A percentile compares a stretch with the other conserved stretches of the same genome.
These are phyloP conservation scores for Purpureocillium lavendulum DNA, from an alignment of 2,329 filamentous ascomycete species.

Conservation along the genomic window DNA sequence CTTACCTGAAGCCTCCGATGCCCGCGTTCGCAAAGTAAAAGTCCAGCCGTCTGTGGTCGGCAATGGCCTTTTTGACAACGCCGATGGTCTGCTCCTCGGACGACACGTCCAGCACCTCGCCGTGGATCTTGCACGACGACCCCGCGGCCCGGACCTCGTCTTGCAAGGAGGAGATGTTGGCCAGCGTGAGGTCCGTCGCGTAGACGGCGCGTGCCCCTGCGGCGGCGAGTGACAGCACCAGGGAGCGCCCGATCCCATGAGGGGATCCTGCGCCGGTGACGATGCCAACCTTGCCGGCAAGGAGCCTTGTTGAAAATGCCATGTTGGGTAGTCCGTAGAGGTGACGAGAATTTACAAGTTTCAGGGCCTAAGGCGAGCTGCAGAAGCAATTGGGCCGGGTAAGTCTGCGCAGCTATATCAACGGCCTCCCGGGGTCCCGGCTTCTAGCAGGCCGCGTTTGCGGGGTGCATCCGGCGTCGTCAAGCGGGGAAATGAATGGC, in stretches of 20 bases:
- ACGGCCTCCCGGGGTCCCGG: too few species aligned
- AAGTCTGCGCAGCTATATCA: too few species aligned
- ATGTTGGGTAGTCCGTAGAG: too few species aligned
- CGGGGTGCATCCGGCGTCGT: too few species aligned
- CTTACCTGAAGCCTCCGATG: conserved; percentile 8
- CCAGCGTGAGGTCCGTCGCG: conserved; percentile 9
- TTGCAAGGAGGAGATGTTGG: neutral
- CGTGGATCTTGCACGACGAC: neutral
- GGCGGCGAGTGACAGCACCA: conserved; percentile 10
- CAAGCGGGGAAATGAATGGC: too few species aligned
- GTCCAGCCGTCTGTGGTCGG: conserved; percentile 7
- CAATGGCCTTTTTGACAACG: neutral
- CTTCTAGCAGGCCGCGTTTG: too few species aligned
- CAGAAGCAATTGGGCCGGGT: too few species aligned
- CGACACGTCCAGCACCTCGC: neutral
- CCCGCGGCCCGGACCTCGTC: neutral
- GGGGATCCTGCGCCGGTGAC: conserved; percentile 19
- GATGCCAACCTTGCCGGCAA: conserved; percentile 12
- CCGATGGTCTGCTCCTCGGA: neutral
- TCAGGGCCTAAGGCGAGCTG: too few species aligned
- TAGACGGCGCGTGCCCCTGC: conserved; percentile 12
- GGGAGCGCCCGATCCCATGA: conserved; percentile 15
- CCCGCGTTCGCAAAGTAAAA: conserved; percentile 15
- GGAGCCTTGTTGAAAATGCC: conserved; percentile 4
- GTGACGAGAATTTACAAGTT: too few species aligned